Evolutionary conservation across 2,329 filamentous ascomycete genomes (phyloP).

Genomic region (Aureobasidium uvarum): DNA sequence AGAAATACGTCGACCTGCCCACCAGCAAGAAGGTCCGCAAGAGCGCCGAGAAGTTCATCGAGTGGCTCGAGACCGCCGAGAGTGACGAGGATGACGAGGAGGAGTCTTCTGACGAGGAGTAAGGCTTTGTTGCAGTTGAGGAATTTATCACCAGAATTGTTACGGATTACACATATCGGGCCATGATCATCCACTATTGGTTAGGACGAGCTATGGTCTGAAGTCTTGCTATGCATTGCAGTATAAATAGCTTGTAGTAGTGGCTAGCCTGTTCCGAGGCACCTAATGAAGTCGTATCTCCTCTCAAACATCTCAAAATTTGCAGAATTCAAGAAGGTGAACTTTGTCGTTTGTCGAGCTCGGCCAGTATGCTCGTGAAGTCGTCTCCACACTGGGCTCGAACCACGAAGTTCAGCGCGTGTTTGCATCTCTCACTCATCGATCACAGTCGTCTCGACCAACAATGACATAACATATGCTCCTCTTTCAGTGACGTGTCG

Average conservation of each 20-base stretch:
- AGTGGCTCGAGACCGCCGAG: conserved; percentile 87
- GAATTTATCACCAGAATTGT: not conserved
- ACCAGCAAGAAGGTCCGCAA: conserved; percentile 95
- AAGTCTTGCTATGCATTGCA: conserved; percentile 9
- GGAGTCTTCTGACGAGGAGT: conserved; percentile 40
- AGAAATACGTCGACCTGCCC: conserved; percentile 90
- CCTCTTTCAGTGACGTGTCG: not conserved
- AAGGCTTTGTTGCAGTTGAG: not conserved
- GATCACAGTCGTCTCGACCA: not conserved
- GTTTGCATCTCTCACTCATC: not conserved
- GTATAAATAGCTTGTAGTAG: conserved; percentile 7
- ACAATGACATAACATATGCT: conserved; percentile 12
- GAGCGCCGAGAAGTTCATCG: conserved; percentile 88
- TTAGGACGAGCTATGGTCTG: not conserved
- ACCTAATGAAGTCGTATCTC: conserved; percentile 6
- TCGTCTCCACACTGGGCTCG: not conserved
- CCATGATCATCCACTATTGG: not conserved
- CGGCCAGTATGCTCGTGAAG: not conserved
- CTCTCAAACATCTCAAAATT: not conserved
- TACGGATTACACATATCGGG: not conserved
- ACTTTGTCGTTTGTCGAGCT: not conserved
- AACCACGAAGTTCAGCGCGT: not conserved
- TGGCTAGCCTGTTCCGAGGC: conserved; percentile 10
- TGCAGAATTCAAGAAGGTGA: not conserved
- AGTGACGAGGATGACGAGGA: conserved; percentile 66